Evolutionary conservation across 306 rosid species (phyloP).

Genomic region (Lagenaria siceraria): DNA sequence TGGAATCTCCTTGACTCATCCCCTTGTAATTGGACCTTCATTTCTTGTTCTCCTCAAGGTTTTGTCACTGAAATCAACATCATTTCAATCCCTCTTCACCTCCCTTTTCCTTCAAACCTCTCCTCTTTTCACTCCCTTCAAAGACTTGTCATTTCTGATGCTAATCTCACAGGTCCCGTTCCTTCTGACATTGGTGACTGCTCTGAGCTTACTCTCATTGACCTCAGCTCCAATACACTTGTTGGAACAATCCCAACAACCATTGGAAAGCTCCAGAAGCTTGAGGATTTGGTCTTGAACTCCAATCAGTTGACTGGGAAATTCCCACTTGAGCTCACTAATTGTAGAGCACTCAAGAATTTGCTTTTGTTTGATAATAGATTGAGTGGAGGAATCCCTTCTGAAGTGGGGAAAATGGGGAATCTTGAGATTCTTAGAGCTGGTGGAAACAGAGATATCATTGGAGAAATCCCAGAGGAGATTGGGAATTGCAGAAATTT

Average conservation of each 20-base stretch:
- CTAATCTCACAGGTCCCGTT: conserved; percentile 61
- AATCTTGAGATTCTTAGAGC: conserved; percentile 55
- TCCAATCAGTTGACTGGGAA: conserved; percentile 66
- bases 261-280: conserved; percentile 40
- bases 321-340: conserved; percentile 52
- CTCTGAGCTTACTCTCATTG: conserved; percentile 31
- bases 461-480: conserved; percentile 64
- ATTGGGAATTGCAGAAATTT: conserved; percentile 63
- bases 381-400: conserved; percentile 38
- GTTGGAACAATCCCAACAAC: conserved; percentile 53
- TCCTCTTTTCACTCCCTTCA: conserved; percentile 44
- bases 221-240: conserved; percentile 58
- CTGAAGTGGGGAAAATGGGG: conserved; percentile 38
- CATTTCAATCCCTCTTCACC: conserved; percentile 47
- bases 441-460: conserved; percentile 70
- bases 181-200: conserved; percentile 49
- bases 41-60: conserved; percentile 51
- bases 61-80: conserved; percentile 57
- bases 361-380: conserved; percentile 53
- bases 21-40: conserved; percentile 89
- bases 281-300: conserved; percentile 46
- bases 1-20: conserved; percentile 53
- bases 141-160: conserved; percentile 57
- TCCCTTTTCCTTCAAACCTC: conserved; percentile 54
- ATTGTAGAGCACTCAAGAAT: conserved; percentile 32